These are phyloP conservation scores for Cylindrotheca fusiformis DNA, from an alignment of 108 stramenopile genomes.

Conservation along the genomic window DNA sequence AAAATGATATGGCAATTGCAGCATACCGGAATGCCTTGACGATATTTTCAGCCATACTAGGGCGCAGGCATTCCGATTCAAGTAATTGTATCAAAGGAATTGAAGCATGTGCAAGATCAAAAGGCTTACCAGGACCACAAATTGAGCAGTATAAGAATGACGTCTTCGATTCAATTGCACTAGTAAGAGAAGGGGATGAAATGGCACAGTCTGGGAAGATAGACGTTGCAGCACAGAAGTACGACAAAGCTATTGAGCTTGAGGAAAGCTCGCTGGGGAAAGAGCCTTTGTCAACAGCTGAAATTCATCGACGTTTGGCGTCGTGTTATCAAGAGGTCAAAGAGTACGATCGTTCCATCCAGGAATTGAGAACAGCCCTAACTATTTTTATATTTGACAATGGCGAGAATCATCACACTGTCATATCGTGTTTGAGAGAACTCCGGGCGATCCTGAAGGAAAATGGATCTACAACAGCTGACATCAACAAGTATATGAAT, in stretches of 20 bases:
- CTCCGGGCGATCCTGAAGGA: not conserved
- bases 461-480: not conserved
- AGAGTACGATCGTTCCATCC: not conserved
- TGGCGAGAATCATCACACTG: not conserved
- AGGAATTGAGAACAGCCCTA: not conserved
- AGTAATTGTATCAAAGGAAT: not conserved
- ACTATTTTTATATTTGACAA: not conserved
- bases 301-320: not conserved
- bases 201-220: not conserved
- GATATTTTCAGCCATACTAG: not conserved
- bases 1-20: not conserved
- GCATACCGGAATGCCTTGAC: not conserved
- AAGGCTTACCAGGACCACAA: not conserved
- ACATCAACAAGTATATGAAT: constrained; percentile 7
- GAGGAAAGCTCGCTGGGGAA: not conserved
- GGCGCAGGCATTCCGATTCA: not conserved
- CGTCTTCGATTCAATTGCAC: not conserved
- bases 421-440: not conserved
- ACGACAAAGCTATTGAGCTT: constrained; percentile 1
- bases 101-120: not conserved
- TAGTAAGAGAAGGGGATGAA: not conserved
- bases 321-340: not conserved
- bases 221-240: not conserved
- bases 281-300: not conserved
- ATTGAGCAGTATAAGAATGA: not conserved